Conservation (phyloP, 2,329 filamentous ascomycete species). For the Claviceps citrina region DNA sequence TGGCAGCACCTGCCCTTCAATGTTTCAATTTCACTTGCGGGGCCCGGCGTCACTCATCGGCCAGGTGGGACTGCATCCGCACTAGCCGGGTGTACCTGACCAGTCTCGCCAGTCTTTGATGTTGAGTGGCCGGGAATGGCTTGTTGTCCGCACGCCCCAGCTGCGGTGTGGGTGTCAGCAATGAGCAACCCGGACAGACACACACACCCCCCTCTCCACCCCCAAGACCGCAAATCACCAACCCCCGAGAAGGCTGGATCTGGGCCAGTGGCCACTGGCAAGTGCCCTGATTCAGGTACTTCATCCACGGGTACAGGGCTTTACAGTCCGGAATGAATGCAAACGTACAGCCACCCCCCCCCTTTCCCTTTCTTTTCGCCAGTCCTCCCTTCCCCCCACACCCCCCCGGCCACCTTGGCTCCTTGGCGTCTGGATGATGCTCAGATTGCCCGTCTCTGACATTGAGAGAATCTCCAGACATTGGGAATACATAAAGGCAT, state of each 20-base stretch:
- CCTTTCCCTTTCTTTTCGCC: not conserved
- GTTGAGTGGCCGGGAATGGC: not conserved
- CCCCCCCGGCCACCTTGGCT: constrained; percentile 1
- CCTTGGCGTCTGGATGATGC: constrained; percentile 3
- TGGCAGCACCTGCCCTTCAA: too few species aligned
- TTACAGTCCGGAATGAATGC: too few species aligned
- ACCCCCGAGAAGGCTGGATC: too few species aligned
- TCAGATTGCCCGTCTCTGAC: constrained; percentile 17
- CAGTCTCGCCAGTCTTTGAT: not conserved
- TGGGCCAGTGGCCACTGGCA: not conserved
- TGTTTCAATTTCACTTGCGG: constrained; percentile 11
- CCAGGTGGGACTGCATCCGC: not conserved
- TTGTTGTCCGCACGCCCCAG: constrained; percentile 4
- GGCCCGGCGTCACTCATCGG: constrained; percentile 4
- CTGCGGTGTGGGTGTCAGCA: not conserved
- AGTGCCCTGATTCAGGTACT: constrained; percentile 7
- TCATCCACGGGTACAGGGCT: constrained; percentile 4
- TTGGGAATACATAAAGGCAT: constrained; percentile 17
- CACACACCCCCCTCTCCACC: not conserved
- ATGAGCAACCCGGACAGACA: not conserved
- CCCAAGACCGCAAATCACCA: not conserved
- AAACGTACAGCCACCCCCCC: not conserved
- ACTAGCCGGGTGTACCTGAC: too few species aligned
- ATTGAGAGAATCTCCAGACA: constrained; percentile 1
- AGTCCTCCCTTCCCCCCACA: not conserved